These are phyloP conservation scores for Phyllosticta citriasiana DNA, from an alignment of 2,329 filamentous ascomycete genomes.

Conservation along the genomic window DNA sequence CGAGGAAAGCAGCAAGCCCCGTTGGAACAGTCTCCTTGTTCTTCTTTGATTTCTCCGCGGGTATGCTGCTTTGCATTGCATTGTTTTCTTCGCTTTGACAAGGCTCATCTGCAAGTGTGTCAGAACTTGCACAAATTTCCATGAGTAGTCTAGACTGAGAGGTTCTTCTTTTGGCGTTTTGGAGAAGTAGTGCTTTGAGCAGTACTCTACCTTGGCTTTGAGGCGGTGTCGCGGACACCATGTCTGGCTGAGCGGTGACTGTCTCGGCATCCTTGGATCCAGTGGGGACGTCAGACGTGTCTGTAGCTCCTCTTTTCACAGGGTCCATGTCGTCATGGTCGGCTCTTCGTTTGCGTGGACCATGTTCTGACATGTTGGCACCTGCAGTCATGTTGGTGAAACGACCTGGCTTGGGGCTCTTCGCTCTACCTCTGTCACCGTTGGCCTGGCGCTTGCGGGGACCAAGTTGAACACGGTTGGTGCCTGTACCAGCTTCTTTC, in stretches of 20 bases:
- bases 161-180: neutral
- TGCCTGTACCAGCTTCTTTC: constrained; percentile 18
- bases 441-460: neutral
- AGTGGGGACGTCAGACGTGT: neutral
- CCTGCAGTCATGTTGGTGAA: neutral
- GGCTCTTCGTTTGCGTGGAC: neutral
- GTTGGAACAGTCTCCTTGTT: constrained; percentile 14
- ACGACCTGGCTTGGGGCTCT: neutral
- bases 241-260: neutral
- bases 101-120: neutral
- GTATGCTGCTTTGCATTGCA: neutral
- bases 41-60: constrained; percentile 13
- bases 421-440: neutral
- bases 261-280: neutral
- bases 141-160: neutral
- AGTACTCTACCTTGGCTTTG: neutral
- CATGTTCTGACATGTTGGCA: neutral
- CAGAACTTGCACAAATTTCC: neutral
- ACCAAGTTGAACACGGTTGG: neutral
- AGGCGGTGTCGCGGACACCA: neutral
- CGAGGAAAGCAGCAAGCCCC: constrained; percentile 24
- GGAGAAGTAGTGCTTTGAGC: neutral
- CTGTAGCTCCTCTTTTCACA: neutral
- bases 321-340: neutral
- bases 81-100: neutral